A percentile compares a stretch with the other conserved stretches of the same genome.
Conservation (phyloP, 2,329 filamentous ascomycete genomes). For the Fusarium sp. region DNA sequence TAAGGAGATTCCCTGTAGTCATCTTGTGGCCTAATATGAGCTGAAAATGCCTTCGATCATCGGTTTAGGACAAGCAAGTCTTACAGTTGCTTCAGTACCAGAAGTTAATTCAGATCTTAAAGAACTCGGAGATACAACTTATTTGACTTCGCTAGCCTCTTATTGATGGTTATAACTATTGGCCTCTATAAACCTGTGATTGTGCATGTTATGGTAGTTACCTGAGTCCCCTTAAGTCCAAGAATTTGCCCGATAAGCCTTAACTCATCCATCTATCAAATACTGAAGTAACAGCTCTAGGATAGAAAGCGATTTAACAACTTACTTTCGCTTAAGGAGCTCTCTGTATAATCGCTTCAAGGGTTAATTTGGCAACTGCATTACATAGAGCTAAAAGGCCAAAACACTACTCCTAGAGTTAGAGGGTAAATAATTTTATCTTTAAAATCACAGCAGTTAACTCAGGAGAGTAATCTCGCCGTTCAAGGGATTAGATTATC, state of each 20-base stretch:
- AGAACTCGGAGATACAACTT: neutral
- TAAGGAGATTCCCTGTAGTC: neutral
- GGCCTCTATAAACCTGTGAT: neutral
- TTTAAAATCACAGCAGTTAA: too few relatives aligned
- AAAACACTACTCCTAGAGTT: neutral
- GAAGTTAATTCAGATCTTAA: neutral
- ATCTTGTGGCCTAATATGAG: neutral
- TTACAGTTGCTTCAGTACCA: neutral
- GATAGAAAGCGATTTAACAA: too few relatives aligned
- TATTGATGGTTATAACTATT: neutral
- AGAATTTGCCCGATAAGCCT: neutral
- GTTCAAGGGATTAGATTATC: neutral
- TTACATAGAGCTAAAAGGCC: neutral
- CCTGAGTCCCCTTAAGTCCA: neutral
- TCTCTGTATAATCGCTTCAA: too few relatives aligned
- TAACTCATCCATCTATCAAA: neutral
- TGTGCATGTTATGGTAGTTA: neutral
- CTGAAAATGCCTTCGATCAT: neutral
- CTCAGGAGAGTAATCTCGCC: neutral
- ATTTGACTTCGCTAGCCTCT: neutral
- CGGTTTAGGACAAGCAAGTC: neutral
- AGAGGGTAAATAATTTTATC: neutral
- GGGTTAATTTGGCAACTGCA: neutral
- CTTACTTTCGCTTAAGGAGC: too few relatives aligned
- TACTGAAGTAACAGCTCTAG: neutral